Conservation (phyloP, 257 asterid genomes). For the Voacanga thouarsii region DNA sequence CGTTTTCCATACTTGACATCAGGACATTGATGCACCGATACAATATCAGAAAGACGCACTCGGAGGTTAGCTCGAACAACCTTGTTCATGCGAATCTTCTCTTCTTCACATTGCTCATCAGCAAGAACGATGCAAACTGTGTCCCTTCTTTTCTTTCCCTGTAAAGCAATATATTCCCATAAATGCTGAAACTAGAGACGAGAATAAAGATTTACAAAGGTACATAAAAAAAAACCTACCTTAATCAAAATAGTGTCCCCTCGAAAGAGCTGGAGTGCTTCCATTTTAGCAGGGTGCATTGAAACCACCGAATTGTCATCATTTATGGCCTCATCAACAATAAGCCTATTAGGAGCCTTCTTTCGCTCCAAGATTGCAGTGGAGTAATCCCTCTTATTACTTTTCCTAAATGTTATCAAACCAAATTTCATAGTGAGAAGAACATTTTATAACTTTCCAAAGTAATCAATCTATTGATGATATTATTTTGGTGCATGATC, state of each 20-base stretch:
- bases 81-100: neutral
- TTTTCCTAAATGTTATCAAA: neutral
- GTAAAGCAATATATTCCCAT: neutral
- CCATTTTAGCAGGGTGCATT: constrained; percentile 7
- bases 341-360: constrained; percentile 5
- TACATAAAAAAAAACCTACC: neutral
- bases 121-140: neutral
- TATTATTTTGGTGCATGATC: neutral
- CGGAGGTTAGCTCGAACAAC: neutral
- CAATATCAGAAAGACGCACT: neutral
- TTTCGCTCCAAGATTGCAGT: constrained; percentile 6
- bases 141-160: constrained; percentile 9
- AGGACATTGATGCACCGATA: constrained; percentile 7
- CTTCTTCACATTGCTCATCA: constrained; percentile 9
- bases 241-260: constrained; percentile 1
- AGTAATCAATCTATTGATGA: neutral
- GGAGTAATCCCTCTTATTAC: constrained; percentile 3
- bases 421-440: neutral
- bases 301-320: neutral
- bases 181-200: neutral
- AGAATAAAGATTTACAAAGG: neutral
- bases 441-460: neutral
- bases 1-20: constrained; percentile 7
- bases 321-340: neutral
- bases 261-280: neutral